Evolutionary conservation across 1,284 basidiomycete species (phyloP), one percentile per base, ranked within the genome.

Genomic region (Coriolopsis trogii): DNA sequence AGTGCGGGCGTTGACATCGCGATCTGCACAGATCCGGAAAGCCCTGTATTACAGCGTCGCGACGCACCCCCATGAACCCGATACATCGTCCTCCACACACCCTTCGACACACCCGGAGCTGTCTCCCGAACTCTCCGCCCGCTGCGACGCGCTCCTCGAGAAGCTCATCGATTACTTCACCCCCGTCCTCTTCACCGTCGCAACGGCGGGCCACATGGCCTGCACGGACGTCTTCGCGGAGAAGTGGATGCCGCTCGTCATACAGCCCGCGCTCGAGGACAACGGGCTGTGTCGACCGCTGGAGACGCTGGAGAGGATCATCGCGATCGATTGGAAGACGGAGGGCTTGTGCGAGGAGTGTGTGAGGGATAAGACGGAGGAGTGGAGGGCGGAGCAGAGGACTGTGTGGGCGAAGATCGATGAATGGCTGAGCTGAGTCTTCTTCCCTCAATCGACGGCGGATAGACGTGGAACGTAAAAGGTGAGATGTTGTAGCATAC

Each of bases 221-320:
- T 90, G 88, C 66, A 89, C 86, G 8, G 81, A 87, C 62, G 68
- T 81, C 0, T 76, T 89, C 49, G 87, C 85, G 0, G 82, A 84
- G 49, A 74, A 69, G 44, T 90, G 87, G 87, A 85, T 88, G 77
- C 59, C 73, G 13, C 71, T 81, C 30, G 84, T 89, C 10, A 84
- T 86, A 33, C 71, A 79, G 40, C 84, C 82, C 10, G 84, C 85
- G 0, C 73, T 89, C 21, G 77, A 78, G 45, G 80, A 80, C 13
- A 82, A 84, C 40, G 85, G 80, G 53, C 53, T 69, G 2, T 67
- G 67, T 45, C 81, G 80, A 49, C 87, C 88, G 18, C 72, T 90
- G 20, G 85, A 88, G 69, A 84, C 82, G 24, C 69, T 90, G 20
- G 76, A 83, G 60, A 66, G 69, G 40, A 75, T 88, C 43, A 83